Percentiles rank a stretch among this genome's conserved stretches.
phyloP scores from a whole-genome alignment of 495 filamentous ascomycete species.

The Daldinia grandis region DNA sequence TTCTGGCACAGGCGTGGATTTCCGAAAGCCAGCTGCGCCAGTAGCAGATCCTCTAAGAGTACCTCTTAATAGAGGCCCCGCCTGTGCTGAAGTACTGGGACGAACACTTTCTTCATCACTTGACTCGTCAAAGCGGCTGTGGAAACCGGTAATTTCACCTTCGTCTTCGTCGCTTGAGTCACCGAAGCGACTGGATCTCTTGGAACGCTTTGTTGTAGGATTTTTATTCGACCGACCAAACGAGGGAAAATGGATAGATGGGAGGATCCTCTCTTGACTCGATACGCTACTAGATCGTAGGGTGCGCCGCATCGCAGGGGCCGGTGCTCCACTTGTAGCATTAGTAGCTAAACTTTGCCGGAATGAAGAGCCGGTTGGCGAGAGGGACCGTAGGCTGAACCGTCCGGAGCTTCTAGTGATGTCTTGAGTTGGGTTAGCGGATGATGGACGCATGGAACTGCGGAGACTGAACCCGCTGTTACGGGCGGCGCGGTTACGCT shows the following conservation, averaged over 20 bases:
- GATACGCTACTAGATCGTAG: constrained; percentile 41
- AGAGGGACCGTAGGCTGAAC: constrained; percentile 53
- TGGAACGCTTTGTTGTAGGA: constrained; percentile 25
- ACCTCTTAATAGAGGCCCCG: constrained; percentile 22
- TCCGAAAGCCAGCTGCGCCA: constrained; percentile 23
- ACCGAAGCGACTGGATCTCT: constrained; percentile 60
- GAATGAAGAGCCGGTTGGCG: constrained; percentile 46
- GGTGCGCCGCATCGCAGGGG: constrained; percentile 32
- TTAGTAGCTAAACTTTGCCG: constrained; percentile 33
- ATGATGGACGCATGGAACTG: constrained; percentile 51
- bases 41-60: constrained; percentile 34
- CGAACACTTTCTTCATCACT: constrained; percentile 71
- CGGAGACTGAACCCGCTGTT: constrained; percentile 47
- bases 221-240: constrained; percentile 37
- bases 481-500: constrained; percentile 45
- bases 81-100: constrained; percentile 32
- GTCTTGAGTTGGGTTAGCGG: constrained; percentile 28
- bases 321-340: constrained; percentile 7
- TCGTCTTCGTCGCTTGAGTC: constrained; percentile 81
- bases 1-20: constrained; percentile 44
- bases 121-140: constrained; percentile 81
- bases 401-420: constrained; percentile 41
- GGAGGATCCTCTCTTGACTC: constrained; percentile 33
- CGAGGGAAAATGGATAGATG: constrained; percentile 43
- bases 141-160: constrained; percentile 55